Evolutionary conservation across 257 asterid genomes (phyloP), one percentile per base, ranked within the genome.

Genomic region (Primulina huaijiensis): DNA sequence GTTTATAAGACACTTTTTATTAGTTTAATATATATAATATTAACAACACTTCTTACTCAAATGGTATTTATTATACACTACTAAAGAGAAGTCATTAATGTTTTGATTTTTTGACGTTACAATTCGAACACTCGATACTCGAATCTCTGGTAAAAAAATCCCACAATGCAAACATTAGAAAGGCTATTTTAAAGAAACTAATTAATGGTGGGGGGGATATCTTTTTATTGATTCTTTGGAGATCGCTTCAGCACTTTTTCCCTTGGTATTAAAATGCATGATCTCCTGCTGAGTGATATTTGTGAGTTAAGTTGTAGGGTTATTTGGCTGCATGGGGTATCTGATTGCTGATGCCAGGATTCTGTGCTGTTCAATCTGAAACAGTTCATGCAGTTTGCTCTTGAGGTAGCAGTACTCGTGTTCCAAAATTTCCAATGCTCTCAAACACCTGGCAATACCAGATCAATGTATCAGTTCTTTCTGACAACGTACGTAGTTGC

Each of bases 281-380:
- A n/a, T 27, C 3, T 27, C 30, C 30, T 27, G 2, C 30, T 27
- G 7, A 17, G 57, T 0, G 19, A 20, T 64, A 7, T 27, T 2
- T 27, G 35, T 6, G 35, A 64, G 55, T 65, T 40, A 46, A 50
- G 21, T 16, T 23, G 33, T 27, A 8, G 69, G 79, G 60, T 79
- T 79, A 78, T 79, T 77, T 75, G 72, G 38, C 57, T 67, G 82
- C 64, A 74, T 68, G 60, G 96, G 97, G 74, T 89, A 90, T 77
- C 98, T 90, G 60, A 82, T 88, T 64, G 86, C 82, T 67, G 86
- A 86, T 43, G 96, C 99, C 55, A 90, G 83, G 67, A 79, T 68
- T 64, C 93, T 81, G 78, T 90, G 96, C 79, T 93, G 99, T 83
- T 93, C 97, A 35, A 93, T 87, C 97, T 93, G 86, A 9, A 80